These are phyloP conservation scores for Cladosporium cucumerinum DNA, from an alignment of 2,329 filamentous ascomycete species.

Conservation along the genomic window DNA sequence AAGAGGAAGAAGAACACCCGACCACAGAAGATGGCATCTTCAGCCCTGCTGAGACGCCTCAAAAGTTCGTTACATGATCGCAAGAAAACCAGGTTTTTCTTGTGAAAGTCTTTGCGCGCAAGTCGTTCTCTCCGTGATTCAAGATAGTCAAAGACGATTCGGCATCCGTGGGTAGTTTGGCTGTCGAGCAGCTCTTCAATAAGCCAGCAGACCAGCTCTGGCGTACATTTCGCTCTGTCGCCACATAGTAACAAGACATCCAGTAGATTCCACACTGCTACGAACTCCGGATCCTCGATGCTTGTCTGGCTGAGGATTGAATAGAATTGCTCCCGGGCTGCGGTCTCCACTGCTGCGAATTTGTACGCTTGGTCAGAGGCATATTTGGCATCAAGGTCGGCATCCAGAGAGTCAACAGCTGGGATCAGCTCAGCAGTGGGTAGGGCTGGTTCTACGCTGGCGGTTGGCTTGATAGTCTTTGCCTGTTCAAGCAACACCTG, in stretches of 20 bases:
- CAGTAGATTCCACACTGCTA: conserved; percentile 86
- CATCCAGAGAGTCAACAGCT: conserved; percentile 27
- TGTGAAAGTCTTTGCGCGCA: conserved; percentile 72
- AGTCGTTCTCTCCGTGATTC: conserved; percentile 89
- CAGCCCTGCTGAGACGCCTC: conserved; percentile 87
- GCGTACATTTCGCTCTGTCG: conserved; percentile 61
- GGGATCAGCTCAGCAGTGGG: conserved; percentile 39
- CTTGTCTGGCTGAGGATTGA: conserved; percentile 50
- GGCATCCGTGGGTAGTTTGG: conserved; percentile 88
- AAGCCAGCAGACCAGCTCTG: conserved; percentile 80
- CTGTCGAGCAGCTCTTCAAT: conserved; percentile 94
- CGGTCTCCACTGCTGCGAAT: conserved; percentile 73
- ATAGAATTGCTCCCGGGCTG: conserved; percentile 77
- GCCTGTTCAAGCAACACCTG: conserved; percentile 42
- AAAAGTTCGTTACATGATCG: conserved; percentile 92
- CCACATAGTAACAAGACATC: conserved; percentile 88
- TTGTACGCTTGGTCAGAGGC: conserved; percentile 26
- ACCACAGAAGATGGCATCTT: conserved; percentile 96
- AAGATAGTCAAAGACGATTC: conserved; percentile 88
- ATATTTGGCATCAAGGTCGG: conserved; percentile 27
- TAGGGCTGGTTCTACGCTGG: conserved; percentile 44
- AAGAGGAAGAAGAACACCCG: conserved; percentile 98
- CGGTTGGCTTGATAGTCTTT: conserved; percentile 38
- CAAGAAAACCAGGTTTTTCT: conserved; percentile 86
- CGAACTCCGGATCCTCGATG: conserved; percentile 75